Evolutionary conservation across 306 rosid species (phyloP).

Genomic region (Argentina anserina): DNA sequence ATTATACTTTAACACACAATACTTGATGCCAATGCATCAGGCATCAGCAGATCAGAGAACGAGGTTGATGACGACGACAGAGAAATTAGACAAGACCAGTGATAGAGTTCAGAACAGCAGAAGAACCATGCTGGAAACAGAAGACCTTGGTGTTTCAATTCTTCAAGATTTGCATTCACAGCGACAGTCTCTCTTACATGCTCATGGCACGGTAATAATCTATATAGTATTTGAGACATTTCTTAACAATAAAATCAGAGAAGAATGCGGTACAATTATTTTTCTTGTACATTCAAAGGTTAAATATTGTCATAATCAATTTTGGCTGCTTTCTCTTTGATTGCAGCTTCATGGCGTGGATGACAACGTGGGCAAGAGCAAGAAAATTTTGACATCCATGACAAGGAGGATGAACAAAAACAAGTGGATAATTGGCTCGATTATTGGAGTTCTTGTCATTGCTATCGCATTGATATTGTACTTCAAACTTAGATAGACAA

Average conservation of each 20-base stretch:
- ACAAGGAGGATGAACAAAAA: constrained; percentile 78
- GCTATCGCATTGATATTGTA: constrained; percentile 64
- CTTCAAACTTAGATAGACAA: constrained; percentile 71
- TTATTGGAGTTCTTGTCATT: constrained; percentile 57
- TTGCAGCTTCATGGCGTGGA: constrained; percentile 90
- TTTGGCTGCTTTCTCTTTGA: constrained; percentile 22
- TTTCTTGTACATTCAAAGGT: too few relatives aligned
- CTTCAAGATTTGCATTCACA: constrained; percentile 96
- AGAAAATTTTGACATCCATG: constrained; percentile 65
- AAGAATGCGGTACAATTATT: too few relatives aligned
- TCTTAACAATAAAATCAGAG: too few relatives aligned
- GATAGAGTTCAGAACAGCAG: constrained; percentile 78
- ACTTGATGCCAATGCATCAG: constrained; percentile 41
- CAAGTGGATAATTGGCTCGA: constrained; percentile 68
- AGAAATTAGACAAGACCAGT: constrained; percentile 63
- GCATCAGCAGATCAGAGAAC: constrained; percentile 87
- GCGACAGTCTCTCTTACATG: constrained; percentile 83
- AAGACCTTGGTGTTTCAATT: constrained; percentile 96
- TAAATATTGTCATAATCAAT: too few relatives aligned
- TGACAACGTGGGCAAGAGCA: constrained; percentile 85
- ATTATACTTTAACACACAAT: constrained; percentile 24
- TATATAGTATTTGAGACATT: too few relatives aligned
- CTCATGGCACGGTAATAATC: constrained; percentile 56
- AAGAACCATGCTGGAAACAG: constrained; percentile 95
- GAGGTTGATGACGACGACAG: constrained; percentile 75